phyloP scores from a whole-genome alignment of 2,329 filamentous ascomycete species.

The Phialophora tarda region DNA sequence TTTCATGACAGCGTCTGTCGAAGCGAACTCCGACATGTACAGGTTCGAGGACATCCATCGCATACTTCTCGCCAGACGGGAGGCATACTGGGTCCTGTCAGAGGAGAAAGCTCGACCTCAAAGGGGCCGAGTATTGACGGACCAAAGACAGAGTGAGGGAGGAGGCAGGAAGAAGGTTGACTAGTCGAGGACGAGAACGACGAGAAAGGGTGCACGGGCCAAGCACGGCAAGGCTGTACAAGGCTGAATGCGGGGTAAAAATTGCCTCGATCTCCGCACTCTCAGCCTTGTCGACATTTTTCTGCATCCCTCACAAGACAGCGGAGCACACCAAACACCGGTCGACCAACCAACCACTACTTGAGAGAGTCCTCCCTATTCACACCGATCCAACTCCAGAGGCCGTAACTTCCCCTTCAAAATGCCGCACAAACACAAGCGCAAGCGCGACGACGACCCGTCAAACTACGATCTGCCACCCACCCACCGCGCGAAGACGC shows the following conservation, averaged over 20 bases:
- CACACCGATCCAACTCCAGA: neutral
- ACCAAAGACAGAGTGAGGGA: too few relatives aligned
- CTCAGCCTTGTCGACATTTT: conserved; percentile 17
- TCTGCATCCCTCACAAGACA: neutral
- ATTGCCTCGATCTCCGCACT: conserved; percentile 7
- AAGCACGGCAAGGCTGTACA: neutral
- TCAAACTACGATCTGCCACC: conserved; percentile 65
- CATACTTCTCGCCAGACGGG: neutral
- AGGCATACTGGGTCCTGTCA: neutral
- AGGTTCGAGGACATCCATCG: neutral
- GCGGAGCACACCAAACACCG: neutral
- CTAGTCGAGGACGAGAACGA: too few relatives aligned
- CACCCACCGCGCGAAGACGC: conserved; percentile 62
- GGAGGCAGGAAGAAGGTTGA: neutral
- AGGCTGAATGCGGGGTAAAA: conserved; percentile 20
- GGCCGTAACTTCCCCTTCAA: neutral
- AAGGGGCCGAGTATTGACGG: too few relatives aligned
- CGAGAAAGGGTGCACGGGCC: too few relatives aligned
- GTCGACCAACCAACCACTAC: neutral
- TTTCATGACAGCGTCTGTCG: neutral
- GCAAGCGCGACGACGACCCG: conserved; percentile 59
- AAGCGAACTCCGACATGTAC: neutral
- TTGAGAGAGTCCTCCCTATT: neutral
- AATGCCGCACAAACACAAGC: conserved; percentile 90
- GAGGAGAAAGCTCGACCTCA: too few relatives aligned